phyloP scores from a whole-genome alignment of 805 yeast genomes.

The Ogataea trehalophila region DNA sequence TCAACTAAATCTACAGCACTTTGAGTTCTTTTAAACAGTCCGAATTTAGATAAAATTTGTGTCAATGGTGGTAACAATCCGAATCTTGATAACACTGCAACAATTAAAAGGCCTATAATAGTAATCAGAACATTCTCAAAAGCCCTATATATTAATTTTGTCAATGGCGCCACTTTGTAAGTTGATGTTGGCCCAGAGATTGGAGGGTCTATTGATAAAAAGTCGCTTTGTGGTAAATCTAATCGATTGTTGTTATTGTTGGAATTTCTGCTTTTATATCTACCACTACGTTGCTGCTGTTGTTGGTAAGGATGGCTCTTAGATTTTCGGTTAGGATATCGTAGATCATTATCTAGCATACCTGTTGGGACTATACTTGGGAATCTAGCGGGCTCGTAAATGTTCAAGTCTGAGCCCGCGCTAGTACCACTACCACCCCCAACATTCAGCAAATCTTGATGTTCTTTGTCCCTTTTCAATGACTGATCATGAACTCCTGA shows the following conservation, averaged over 20 bases:
- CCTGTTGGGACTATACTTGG: slow-evolving; percentile 23
- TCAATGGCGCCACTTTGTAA: slow-evolving; percentile 17
- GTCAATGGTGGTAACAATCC: slow-evolving; percentile 34
- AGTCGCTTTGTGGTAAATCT: slow-evolving; percentile 10
- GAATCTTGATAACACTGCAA: slow-evolving; percentile 33
- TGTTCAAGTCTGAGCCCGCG: slow-evolving; percentile 5
- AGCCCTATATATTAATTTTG: slow-evolving; percentile 22
- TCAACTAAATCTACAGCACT: slow-evolving; percentile 32
- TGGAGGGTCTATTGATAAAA: slow-evolving; percentile 11
- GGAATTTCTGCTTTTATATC: neutral
- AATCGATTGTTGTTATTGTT: slow-evolving; percentile 2
- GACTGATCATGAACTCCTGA: slow-evolving; percentile 46
- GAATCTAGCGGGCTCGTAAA: slow-evolving; percentile 17
- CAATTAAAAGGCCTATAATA: slow-evolving; percentile 30
- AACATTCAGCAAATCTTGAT: neutral
- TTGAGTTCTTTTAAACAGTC: slow-evolving; percentile 30
- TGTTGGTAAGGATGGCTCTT: neutral
- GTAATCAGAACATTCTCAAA: slow-evolving; percentile 50
- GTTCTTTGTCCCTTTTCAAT: slow-evolving; percentile 2
- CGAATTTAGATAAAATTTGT: slow-evolving; percentile 26
- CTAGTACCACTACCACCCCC: neutral
- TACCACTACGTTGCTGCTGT: neutral
- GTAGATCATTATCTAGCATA: slow-evolving; percentile 12
- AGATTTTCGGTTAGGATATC: slow-evolving; percentile 2
- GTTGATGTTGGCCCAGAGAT: slow-evolving; percentile 10